These are phyloP conservation scores for Paecilomyces dactylethromorphus DNA, from an alignment of 2,329 filamentous ascomycete genomes.

Conservation along the genomic window DNA sequence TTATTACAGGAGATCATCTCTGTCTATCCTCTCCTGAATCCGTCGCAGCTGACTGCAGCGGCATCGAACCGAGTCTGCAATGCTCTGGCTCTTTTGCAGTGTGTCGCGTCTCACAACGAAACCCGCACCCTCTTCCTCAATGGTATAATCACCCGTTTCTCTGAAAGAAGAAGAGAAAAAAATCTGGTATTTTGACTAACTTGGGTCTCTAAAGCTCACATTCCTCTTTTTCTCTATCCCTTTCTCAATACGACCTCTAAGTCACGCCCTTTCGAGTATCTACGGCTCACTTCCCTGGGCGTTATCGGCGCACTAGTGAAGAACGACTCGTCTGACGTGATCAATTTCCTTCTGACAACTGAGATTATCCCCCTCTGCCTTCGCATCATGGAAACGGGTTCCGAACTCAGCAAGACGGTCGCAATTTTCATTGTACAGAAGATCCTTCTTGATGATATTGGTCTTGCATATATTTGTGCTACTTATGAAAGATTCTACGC, in stretches of 20 bases:
- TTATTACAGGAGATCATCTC: slow-evolving; percentile 97
- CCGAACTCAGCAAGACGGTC: slow-evolving; percentile 96
- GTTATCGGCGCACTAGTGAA: slow-evolving; percentile 97
- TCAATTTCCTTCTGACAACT: slow-evolving; percentile 96
- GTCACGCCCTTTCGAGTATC: slow-evolving; percentile 93
- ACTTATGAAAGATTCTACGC: slow-evolving; percentile 98
- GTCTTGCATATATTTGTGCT: slow-evolving; percentile 95
- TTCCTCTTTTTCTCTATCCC: slow-evolving; percentile 93
- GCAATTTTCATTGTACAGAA: slow-evolving; percentile 99
- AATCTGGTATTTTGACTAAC: slow-evolving; percentile 1
- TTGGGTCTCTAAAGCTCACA: slow-evolving; percentile 63
- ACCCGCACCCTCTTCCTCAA: slow-evolving; percentile 89
- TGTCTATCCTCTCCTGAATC: slow-evolving; percentile 93
- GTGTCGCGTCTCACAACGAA: slow-evolving; percentile 94
- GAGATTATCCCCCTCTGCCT: slow-evolving; percentile 98
- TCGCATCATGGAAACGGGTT: slow-evolving; percentile 98
- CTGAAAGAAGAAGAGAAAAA: not conserved
- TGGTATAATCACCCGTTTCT: slow-evolving; percentile 50
- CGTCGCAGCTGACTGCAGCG: slow-evolving; percentile 93
- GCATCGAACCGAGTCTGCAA: slow-evolving; percentile 97
- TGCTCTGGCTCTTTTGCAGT: slow-evolving; percentile 88
- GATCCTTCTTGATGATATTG: slow-evolving; percentile 93
- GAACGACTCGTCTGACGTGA: slow-evolving; percentile 97
- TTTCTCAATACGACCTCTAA: slow-evolving; percentile 99
- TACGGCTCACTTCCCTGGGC: slow-evolving; percentile 88